Base-by-base conservation (phyloP, 805 yeast genomes). In the Myxozyma vanderwaltii region DNA sequence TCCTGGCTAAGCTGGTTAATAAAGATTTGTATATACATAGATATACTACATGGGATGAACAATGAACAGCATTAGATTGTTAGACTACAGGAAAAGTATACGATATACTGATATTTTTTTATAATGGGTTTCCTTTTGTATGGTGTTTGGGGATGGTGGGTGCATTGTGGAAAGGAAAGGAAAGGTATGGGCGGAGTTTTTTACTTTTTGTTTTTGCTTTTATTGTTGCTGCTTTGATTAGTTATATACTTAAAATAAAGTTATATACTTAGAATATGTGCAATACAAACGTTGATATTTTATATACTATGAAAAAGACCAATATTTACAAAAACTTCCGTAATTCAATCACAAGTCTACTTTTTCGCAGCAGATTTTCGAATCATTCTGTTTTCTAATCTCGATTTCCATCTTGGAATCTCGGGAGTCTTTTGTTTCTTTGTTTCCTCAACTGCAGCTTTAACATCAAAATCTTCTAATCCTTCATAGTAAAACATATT, bases 401-500 rank as follows among this genome's bases (percentile, higher is more conserved):
- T 35, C 15, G 31, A 24, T 33, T 19, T 12, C 56, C 51, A 52
- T 3, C 41, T 36, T 6, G 49, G 40, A 15, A 17, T 10, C 44
- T 38, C 33, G 31, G 12, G 23, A 31, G 26, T 29, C 19, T 21
- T 35, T 10, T 19, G 23, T 33, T 44, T 48, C 23, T 35, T 21
- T 27, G 26, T 27, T 40, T 46, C 49, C n/a, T 29, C 39, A 19
- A 38, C 51, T 23, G 23, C 57, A 7, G 35, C 50, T 15, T 38
- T 47, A 5, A 35, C 21, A 24, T 44, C 49, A 7, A 51, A 44
- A 19, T 26, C 44, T 13, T 58, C 64, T 2, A 61, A 24, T 15
- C 41, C 41, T 48, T 61, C 64, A 23, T 26, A 21, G 26, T 19
- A 78, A 68, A 76, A 86, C 49, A 91, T 77, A 59, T 79, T 80